phyloP scores from a whole-genome alignment of 176 grass and related monocot species.

The Phoenix dactylifera region DNA sequence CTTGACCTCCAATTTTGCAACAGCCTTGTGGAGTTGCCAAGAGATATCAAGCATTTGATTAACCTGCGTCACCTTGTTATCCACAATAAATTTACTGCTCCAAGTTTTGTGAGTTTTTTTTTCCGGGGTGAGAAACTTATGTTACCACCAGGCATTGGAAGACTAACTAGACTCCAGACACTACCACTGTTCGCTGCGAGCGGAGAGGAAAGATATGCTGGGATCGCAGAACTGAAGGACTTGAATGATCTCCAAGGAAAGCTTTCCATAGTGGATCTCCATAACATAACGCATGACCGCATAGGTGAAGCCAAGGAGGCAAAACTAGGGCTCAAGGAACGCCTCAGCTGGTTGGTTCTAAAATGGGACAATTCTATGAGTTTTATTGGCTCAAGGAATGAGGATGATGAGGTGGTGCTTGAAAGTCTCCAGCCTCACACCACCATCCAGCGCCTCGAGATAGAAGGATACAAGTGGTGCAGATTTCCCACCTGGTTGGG shows the following conservation, averaged over 20 bases:
- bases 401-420: constrained; percentile 23
- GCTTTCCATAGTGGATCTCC: constrained; percentile 24
- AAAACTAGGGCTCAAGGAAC: constrained; percentile 25
- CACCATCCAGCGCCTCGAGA: constrained; percentile 21
- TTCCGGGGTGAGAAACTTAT: no score
- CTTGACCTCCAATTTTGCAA: constrained; percentile 23
- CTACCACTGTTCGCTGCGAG: constrained; percentile 25
- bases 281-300: constrained; percentile 2
- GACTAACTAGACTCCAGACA: constrained; percentile 28
- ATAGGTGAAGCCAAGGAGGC: constrained; percentile 25
- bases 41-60: constrained; percentile 21
- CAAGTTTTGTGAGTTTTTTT: neutral
- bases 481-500: constrained; percentile 37
- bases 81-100: constrained; percentile 8
- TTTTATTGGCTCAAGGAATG: constrained; percentile 7
- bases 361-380: constrained; percentile 20
- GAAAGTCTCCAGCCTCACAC: constrained; percentile 34
- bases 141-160: constrained; percentile 33
- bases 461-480: constrained; percentile 20
- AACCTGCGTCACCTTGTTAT: constrained; percentile 33
- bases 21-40: constrained; percentile 27
- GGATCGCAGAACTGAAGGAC: constrained; percentile 35
- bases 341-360: constrained; percentile 20
- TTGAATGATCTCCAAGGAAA: constrained; percentile 29
- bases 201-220: constrained; percentile 17